Evolutionary conservation across 176 grass and related monocot species (phyloP), one percentile per base, ranked within the genome.

Genomic region (Cenchrus americanus): DNA sequence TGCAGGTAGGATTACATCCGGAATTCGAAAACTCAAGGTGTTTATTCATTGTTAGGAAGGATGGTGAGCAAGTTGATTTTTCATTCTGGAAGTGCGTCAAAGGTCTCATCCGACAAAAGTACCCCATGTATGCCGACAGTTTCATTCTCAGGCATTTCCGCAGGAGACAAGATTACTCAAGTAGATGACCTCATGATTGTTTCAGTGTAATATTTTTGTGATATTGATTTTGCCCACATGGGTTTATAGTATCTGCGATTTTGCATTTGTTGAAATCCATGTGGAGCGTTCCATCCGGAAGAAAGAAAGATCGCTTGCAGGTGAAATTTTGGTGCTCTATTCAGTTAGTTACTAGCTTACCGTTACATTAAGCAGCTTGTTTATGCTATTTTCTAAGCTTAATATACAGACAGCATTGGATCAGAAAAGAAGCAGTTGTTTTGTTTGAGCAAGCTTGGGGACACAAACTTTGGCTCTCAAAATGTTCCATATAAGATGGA

Each of bases 31-130:
- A 90, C 67, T 95, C 93, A 37, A 90, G 93, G 13, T 98, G 97
- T 86, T 80, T 99, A 66, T 99, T 96, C 78, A 90, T 99, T 87
- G 93, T 94, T 69, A 91, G 93, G 81, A 94, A 82, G 62, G 89
- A 94, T 8, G 91, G 97, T 2, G 93, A 79, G 79, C 81, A 73
- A 10, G 78, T 88, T 44, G 97, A 99, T 89, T 99, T 99, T 87
- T 99, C 89, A 2, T 99, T 95, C 89, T 99, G 97, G 97, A 96
- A 96, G 71, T 96, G 97, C 93, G 87, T 99, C 69, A 99, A 99
- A 90, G 97, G 97, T 70, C 88, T 99, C 34, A 92, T 99, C 64
- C 83, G 88, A 65, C 72, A 90, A 87, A 99, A 99, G 37, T 99
- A 99, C 54, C 97, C 97, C 62, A 71, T 94, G 51, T 91, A 96